Conservation (phyloP, 73 alveolate species). For the Symbiodinium natans region DNA sequence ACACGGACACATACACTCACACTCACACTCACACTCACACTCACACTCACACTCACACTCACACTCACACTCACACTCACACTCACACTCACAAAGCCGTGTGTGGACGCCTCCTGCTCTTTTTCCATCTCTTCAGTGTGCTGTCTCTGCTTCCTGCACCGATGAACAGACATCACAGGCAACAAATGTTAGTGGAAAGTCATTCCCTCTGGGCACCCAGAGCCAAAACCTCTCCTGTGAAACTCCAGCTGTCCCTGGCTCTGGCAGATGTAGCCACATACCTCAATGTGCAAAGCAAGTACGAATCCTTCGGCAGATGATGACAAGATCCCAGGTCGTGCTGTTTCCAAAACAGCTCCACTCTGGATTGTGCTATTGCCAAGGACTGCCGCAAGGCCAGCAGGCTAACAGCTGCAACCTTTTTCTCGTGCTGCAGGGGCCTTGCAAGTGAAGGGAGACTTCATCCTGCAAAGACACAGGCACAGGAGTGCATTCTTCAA, state of each 20-base stretch:
- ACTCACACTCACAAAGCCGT: too few relatives aligned
- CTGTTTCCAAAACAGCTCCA: too few relatives aligned
- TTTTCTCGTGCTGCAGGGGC: not conserved
- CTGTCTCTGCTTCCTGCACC: conserved; percentile 69
- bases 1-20: too few relatives aligned
- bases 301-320: too few relatives aligned
- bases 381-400: too few relatives aligned
- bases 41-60: too few relatives aligned
- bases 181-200: not conserved
- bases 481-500: too few relatives aligned
- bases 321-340: too few relatives aligned
- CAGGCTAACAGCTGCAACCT: too few relatives aligned
- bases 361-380: too few relatives aligned
- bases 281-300: not conserved
- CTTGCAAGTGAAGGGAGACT: conserved; percentile 92
- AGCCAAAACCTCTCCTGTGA: conserved; percentile 39
- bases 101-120: conserved; percentile 66
- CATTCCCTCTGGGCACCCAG: not conserved
- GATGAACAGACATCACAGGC: not conserved
- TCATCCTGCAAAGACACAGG: conserved; percentile 24
- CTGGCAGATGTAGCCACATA: conserved; percentile 94
- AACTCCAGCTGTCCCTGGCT: conserved; percentile 64
- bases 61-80: too few relatives aligned
- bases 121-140: conserved; percentile 92
- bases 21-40: too few relatives aligned